Evolutionary conservation across 345 rosid genomes (phyloP).

Genomic region (Gossypium anomalum): DNA sequence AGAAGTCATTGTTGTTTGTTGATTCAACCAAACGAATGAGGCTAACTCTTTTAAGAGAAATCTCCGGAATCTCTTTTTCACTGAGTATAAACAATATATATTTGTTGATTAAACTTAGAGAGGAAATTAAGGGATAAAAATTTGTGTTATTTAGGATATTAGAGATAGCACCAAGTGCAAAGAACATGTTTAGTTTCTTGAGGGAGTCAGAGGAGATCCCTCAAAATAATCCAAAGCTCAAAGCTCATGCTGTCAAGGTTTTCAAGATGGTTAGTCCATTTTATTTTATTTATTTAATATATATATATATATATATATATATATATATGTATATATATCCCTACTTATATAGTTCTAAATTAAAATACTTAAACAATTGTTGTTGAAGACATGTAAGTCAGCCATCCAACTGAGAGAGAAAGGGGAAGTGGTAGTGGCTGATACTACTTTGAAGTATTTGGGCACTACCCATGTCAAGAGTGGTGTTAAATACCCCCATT

Average conservation of each 20-base stretch:
- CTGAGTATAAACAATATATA: too few species aligned
- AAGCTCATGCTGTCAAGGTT: constrained; percentile 66
- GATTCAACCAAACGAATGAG: too few species aligned
- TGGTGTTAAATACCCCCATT: constrained; percentile 49
- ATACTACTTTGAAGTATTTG: constrained; percentile 44
- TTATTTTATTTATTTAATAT: too few species aligned
- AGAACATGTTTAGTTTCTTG: constrained; percentile 50
- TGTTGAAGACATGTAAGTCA: constrained; percentile 46
- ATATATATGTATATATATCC: too few species aligned
- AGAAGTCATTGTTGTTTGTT: too few species aligned
- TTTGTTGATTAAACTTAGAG: too few species aligned
- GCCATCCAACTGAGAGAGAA: constrained; percentile 51
- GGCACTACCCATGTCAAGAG: constrained; percentile 47
- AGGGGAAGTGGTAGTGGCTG: constrained; percentile 43
- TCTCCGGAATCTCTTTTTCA: too few species aligned
- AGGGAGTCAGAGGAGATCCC: constrained; percentile 52
- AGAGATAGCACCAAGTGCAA: constrained; percentile 67
- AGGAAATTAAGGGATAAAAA: too few species aligned
- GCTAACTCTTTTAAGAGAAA: too few species aligned
- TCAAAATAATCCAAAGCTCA: constrained; percentile 60
- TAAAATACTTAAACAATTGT: not conserved
- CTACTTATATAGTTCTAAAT: too few species aligned
- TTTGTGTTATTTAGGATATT: constrained; percentile 30
- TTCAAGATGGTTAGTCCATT: constrained; percentile 47
- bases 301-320: too few species aligned